Conservation (phyloP, 2,329 filamentous ascomycete genomes). For the Stachybotrys chartarum region DNA sequence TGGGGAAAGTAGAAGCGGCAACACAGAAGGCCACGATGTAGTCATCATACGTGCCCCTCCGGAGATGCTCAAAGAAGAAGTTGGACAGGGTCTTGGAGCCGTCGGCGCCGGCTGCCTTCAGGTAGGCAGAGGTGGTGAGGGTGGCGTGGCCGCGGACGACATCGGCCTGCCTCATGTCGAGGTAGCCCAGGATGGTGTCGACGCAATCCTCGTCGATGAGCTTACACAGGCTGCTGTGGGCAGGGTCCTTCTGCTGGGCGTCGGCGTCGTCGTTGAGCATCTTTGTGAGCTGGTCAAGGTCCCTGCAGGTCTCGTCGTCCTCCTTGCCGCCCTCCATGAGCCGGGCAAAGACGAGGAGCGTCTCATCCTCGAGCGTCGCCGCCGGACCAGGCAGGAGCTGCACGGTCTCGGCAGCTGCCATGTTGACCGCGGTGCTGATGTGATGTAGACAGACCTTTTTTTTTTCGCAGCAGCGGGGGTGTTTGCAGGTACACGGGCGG, state of each 20-base stretch:
- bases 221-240: conserved; percentile 42
- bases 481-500: too few relatives aligned
- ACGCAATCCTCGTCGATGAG: conserved; percentile 69
- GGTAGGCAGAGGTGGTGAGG: conserved; percentile 73
- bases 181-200: conserved; percentile 77
- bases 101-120: conserved; percentile 67
- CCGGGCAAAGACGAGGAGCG: conserved; percentile 74
- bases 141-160: conserved; percentile 74
- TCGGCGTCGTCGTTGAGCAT: conserved; percentile 49
- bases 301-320: conserved; percentile 59
- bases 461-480: neutral
- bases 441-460: neutral
- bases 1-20: conserved; percentile 80
- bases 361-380: conserved; percentile 50
- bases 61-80: conserved; percentile 67
- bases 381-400: conserved; percentile 18
- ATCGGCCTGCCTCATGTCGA: conserved; percentile 74
- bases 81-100: conserved; percentile 63
- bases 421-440: neutral
- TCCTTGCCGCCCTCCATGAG: conserved; percentile 88
- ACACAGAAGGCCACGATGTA: conserved; percentile 89
- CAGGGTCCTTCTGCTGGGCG: conserved; percentile 33
- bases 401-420: neutral
- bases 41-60: conserved; percentile 75
- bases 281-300: conserved; percentile 52